Base-by-base conservation (phyloP, 441 rosid species). In the Erodium texanum region DNA sequence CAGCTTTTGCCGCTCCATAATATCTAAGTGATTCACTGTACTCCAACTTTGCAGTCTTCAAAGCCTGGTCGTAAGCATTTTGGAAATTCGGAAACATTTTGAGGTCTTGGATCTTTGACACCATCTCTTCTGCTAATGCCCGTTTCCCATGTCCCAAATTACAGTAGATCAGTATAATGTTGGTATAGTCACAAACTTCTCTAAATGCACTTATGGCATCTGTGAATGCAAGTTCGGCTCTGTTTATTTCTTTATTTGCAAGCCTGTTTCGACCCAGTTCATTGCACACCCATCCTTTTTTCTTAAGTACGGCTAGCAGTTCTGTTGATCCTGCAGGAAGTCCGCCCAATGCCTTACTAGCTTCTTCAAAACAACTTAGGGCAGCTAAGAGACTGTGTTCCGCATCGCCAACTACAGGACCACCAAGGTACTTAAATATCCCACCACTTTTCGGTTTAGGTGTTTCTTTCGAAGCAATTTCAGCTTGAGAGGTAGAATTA, bases 71-170 rank as follows among this genome's bases (percentile, higher is more conserved):
- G 72, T 80, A 83, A 24, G 89, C 82, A 61, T 72, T 76, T 43
- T 67, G 79, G 38, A 86, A 84, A 50, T 79, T 73, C 3, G 76
- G 61, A 75, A 83, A 85, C 24, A 29, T 62, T 79, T 80, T 85
- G 36, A 87, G 78, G 73, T 78, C 79, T 75, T 84, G 95, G 36
- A 84, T 73, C 80, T 87, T 86, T 38, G 85, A 66, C 63, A 87
- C 87, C 87, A 89, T 79, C 79, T 90, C 97, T 85, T 93, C 98
- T 72, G 96, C 97, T 74, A 90, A 78, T 68, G 96, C 93, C 43
- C 98, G 82, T 78, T 97, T 81, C 5, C 96, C 98, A 73, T 93
- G 97, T 66, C 97, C 98, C 82, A 93, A 68, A 72, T 93, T 93
- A 71, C 95, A 90, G 81, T 86, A 80, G 71, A 87, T 93, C 68